Evolutionary conservation across 1,284 basidiomycete genomes (phyloP).

Genomic region (Cryptococcus sp.): DNA sequence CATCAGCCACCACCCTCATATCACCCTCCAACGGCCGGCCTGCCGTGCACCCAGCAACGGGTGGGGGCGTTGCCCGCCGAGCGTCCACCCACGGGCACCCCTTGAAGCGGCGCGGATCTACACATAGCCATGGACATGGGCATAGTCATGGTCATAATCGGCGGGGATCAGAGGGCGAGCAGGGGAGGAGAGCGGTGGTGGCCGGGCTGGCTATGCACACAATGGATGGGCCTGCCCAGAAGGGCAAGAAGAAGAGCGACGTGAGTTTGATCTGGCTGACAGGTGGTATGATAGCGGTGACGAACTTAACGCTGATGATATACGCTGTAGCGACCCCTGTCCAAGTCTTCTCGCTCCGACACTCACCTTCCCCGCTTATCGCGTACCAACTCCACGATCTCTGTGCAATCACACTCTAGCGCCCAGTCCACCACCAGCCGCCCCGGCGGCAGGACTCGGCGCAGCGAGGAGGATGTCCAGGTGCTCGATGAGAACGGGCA

Average conservation of each 20-base stretch:
- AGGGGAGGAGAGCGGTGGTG: constrained; percentile 34
- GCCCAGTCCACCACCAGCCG: constrained; percentile 9
- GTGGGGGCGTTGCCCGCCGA: constrained; percentile 5
- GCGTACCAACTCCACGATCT: constrained; percentile 28
- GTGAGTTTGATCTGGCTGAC: constrained; percentile 14
- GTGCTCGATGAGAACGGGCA: constrained; percentile 22
- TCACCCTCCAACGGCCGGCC: constrained; percentile 22
- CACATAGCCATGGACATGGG: constrained; percentile 14
- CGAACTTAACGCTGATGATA: background rate
- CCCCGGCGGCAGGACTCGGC: constrained; percentile 12
- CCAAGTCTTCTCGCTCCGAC: constrained; percentile 32
- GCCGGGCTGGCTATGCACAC: constrained; percentile 43
- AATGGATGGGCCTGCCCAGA: constrained; percentile 24
- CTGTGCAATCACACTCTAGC: constrained; percentile 10
- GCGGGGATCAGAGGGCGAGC: constrained; percentile 33
- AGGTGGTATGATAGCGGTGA: background rate
- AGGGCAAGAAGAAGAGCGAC: constrained; percentile 26
- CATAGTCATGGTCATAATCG: constrained; percentile 15
- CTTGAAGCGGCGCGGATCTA: constrained; percentile 6
- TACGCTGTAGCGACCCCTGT: constrained; percentile 21
- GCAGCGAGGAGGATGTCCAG: constrained; percentile 19
- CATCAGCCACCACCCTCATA: constrained; percentile 40
- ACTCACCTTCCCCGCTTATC: constrained; percentile 32
- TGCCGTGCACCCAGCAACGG: constrained; percentile 8
- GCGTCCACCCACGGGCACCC: constrained; percentile 10